A percentile compares a stretch with the other conserved stretches of the same genome.
phyloP scores from a whole-genome alignment of 192 early-diverging fungal species.

The Podila verticillata region DNA sequence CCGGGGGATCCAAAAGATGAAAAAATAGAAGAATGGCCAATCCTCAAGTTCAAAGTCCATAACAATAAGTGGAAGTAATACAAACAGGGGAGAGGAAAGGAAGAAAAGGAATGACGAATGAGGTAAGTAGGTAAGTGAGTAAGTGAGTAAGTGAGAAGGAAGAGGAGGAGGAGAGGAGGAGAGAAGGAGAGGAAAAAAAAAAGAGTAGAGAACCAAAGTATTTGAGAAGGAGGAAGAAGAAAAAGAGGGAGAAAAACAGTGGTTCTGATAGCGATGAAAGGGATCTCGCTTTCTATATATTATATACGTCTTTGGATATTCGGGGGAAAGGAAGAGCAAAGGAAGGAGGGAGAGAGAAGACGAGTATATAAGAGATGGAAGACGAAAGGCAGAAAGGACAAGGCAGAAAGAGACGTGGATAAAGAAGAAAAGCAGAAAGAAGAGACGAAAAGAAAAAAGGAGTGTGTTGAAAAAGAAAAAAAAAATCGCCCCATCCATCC shows the following conservation, averaged over 20 bases:
- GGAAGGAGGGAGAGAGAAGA: too few relatives aligned
- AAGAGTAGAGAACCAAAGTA: neutral
- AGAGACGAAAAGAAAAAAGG: neutral
- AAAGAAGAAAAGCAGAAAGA: neutral
- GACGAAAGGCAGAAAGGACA: neutral
- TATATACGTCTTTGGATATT: too few relatives aligned
- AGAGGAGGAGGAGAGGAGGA: neutral
- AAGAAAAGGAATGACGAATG: slow-evolving; percentile 1
- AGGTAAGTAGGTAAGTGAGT: neutral
- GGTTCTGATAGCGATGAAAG: too few relatives aligned
- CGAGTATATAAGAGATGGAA: too few relatives aligned
- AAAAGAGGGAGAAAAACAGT: neutral
- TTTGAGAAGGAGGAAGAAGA: neutral
- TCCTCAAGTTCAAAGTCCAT: too few relatives aligned
- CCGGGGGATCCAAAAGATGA: neutral
- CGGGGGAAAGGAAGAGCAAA: neutral
- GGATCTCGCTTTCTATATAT: too few relatives aligned
- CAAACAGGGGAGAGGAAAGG: neutral
- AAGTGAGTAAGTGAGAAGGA: neutral
- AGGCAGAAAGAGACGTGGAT: neutral
- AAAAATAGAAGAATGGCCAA: too few relatives aligned
- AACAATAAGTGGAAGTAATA: too few relatives aligned
- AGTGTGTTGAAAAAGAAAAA: neutral
- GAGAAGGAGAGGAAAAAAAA: neutral
- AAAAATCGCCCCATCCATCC: too few relatives aligned